A percentile compares a stretch with the other conserved stretches of the same genome.
These are phyloP conservation scores for Ambrosia artemisiifolia DNA, from an alignment of 129 eudicot genomes.

Conservation along the genomic window DNA sequence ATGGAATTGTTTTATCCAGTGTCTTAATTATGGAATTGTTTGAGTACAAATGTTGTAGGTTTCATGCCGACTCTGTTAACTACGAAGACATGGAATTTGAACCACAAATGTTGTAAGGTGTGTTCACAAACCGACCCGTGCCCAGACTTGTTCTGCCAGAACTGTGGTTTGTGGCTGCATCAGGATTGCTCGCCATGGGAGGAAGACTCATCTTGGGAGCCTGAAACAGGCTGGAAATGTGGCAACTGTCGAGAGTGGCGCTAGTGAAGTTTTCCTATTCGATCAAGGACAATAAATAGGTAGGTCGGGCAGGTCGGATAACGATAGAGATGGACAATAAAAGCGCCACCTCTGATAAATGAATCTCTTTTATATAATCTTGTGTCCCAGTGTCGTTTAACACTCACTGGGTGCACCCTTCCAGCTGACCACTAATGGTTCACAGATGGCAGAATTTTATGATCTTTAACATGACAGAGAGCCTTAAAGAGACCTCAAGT, in stretches of 20 bases:
- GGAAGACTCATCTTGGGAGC: constrained; percentile 40
- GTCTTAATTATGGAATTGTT: too few species aligned
- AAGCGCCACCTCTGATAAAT: not conserved
- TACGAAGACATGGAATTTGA: too few species aligned
- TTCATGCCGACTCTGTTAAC: too few species aligned
- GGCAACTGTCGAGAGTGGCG: constrained; percentile 67
- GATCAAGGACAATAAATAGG: not conserved
- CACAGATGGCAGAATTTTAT: not conserved
- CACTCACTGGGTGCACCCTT: too few species aligned
- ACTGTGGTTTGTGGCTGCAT: constrained; percentile 71
- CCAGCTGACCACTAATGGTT: not conserved
- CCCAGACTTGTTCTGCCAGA: constrained; percentile 70
- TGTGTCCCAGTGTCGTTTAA: not conserved
- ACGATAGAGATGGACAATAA: too few species aligned
- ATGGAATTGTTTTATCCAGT: too few species aligned
- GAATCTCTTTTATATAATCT: not conserved
- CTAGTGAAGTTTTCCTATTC: constrained; percentile 19
- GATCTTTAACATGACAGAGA: not conserved
- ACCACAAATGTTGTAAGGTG: constrained; percentile 52
- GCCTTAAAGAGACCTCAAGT: not conserved
- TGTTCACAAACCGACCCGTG: constrained; percentile 58
- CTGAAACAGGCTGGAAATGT: constrained; percentile 75
- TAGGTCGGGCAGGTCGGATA: too few species aligned
- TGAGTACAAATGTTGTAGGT: too few species aligned
- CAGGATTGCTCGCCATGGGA: constrained; percentile 82